Conservation (phyloP, 2,329 filamentous ascomycete genomes). For the Chaetomiaceae sp. region DNA sequence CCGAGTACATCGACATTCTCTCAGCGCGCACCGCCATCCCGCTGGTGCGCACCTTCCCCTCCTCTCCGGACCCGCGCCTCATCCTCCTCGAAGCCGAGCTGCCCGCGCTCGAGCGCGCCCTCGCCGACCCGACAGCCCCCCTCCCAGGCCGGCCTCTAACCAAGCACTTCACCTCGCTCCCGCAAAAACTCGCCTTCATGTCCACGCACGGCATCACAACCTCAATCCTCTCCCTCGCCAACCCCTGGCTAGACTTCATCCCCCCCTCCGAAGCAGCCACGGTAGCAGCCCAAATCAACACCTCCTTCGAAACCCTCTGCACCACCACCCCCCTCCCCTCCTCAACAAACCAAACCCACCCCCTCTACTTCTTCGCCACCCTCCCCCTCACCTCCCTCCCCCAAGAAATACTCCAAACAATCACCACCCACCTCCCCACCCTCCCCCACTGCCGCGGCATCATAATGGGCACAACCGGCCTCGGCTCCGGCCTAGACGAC, state of each 20-base stretch:
- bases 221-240: slow-evolving; percentile 83
- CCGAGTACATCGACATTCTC: slow-evolving; percentile 57
- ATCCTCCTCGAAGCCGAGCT: slow-evolving; percentile 48
- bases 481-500: slow-evolving; percentile 79
- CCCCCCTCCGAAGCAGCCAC: slow-evolving; percentile 52
- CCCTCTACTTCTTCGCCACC: slow-evolving; percentile 74
- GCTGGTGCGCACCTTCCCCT: slow-evolving; percentile 63
- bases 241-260: slow-evolving; percentile 91
- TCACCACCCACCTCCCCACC: slow-evolving; percentile 43
- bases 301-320: slow-evolving; percentile 72
- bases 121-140: slow-evolving; percentile 47
- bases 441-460: slow-evolving; percentile 74
- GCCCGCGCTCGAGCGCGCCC: slow-evolving; percentile 31
- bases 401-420: slow-evolving; percentile 53
- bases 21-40: slow-evolving; percentile 59
- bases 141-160: slow-evolving; percentile 78
- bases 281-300: slow-evolving; percentile 66
- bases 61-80: slow-evolving; percentile 48
- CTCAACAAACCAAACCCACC: slow-evolving; percentile 45
- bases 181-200: slow-evolving; percentile 84
- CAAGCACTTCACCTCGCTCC: slow-evolving; percentile 74
- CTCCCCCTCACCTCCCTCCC: slow-evolving; percentile 70
- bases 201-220: slow-evolving; percentile 73
- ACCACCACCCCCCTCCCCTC: slow-evolving; percentile 37
- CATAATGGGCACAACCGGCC: slow-evolving; percentile 78